Base-by-base conservation (phyloP, 1,284 basidiomycete genomes). In the Malassezia globosa region DNA sequence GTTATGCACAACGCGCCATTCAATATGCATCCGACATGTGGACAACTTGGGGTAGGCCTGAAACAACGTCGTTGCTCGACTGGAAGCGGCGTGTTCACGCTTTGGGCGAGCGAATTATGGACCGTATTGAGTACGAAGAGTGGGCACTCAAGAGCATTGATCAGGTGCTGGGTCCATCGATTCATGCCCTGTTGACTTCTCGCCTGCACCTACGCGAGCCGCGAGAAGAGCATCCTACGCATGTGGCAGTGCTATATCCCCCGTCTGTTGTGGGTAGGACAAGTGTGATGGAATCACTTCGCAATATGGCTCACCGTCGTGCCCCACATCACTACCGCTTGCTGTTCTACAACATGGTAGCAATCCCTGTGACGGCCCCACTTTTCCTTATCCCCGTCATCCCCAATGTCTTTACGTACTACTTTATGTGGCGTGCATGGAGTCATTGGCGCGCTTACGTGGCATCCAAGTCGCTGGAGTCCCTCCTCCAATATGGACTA, bases 81-180 rank as follows among this genome's bases (percentile, higher is more conserved):
- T 71, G 68, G 68, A 66, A 66, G 31, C 44, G 61, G 8, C 51
- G 64, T 21, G 60, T 64, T 0, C 68, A 63, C 31, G 37, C 42
- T 13, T 11, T 50, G 1, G 68, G 68, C n/a, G 68, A 71, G 48
- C 50, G 53, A 4, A 37, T 71, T 37, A 71, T 71, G 68, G 68
- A 71, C 44, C 52, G 58, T 2, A 66, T 71, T 51, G 63, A 63
- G 35, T 69, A 69, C 31, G 60, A 69, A 38, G 68, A 71, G 36
- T 71, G 68, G 68, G 65, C 63, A 13, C 51, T 71, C 23, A 71
- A 71, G 43, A 63, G 59, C 4, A 63, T 71, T 19, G 66, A 66
- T 45, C 63, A 59, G 6, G 56, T 58, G 2, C 39, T 64, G 37
- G 63, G 60, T 1, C 65, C 64, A 5, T 51, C 46, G 21, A 42